Percentiles rank a stretch among this genome's conserved stretches.
Conservation (phyloP, 495 filamentous ascomycete genomes). For the Penicillium macrosclerotiorum region DNA sequence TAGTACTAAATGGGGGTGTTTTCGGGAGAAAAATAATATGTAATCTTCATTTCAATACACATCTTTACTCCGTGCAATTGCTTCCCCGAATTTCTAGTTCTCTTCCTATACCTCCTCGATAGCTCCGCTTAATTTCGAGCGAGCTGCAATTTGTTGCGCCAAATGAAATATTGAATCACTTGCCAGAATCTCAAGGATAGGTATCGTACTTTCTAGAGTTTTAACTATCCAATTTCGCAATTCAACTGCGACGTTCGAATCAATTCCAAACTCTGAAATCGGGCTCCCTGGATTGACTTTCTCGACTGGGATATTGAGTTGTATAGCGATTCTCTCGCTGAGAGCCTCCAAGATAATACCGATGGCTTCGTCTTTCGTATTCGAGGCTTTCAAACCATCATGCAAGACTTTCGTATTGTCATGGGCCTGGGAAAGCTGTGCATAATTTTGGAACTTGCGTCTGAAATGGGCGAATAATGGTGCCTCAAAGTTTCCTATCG, state of each 20-base stretch:
- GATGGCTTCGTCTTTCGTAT: conserved; percentile 27
- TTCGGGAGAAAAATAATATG: too few species aligned
- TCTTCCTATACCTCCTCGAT: too few species aligned
- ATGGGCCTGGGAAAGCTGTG: neutral
- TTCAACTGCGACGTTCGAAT: conserved; percentile 48
- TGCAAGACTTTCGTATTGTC: conserved; percentile 16
- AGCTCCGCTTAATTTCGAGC: conserved; percentile 10
- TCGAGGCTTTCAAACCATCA: conserved; percentile 15
- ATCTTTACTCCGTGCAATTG: too few species aligned
- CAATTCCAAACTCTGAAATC: conserved; percentile 39
- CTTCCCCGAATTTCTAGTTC: too few species aligned
- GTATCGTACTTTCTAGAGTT: conserved; percentile 16
- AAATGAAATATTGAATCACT: conserved; percentile 22
- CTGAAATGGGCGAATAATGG: conserved; percentile 28
- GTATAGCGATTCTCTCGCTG: conserved; percentile 22
- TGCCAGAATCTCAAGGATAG: conserved; percentile 28
- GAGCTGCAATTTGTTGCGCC: conserved; percentile 16
- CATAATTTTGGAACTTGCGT: conserved; percentile 4
- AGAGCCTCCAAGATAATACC: conserved; percentile 21
- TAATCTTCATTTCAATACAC: too few species aligned
- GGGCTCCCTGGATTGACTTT: conserved; percentile 32
- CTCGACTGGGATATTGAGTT: conserved; percentile 33
- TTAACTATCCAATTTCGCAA: conserved; percentile 40
- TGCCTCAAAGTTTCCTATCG: conserved; percentile 24
- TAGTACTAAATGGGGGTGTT: too few species aligned